Percentiles rank a stretch among this genome's conserved stretches.
Evolutionary conservation across 169 alveolate species (phyloP).

Genomic region (Eimeria zaria): DNA sequence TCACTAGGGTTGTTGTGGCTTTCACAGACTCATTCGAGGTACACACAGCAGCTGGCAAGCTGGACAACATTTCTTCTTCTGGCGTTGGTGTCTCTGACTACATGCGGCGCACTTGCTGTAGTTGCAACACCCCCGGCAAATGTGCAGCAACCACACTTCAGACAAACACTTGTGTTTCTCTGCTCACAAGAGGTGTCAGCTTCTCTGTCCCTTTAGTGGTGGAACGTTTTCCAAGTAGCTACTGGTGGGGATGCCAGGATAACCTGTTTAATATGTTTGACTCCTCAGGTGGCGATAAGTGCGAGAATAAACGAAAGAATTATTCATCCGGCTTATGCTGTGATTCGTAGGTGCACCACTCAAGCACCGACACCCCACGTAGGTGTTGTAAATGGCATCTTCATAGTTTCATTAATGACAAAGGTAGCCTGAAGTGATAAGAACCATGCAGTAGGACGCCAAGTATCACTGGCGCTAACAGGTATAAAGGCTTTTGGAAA

Average conservation of each 20-base stretch:
- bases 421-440: neutral
- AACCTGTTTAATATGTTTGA: neutral
- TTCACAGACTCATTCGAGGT: neutral
- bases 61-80: neutral
- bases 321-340: neutral
- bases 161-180: too few relatives aligned
- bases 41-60: neutral
- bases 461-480: neutral
- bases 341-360: neutral
- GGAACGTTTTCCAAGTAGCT: neutral
- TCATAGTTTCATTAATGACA: neutral
- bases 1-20: neutral
- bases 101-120: neutral
- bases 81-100: neutral
- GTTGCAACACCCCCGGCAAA: neutral
- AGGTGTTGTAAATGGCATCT: neutral
- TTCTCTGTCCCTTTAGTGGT: neutral
- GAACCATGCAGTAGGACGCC: neutral
- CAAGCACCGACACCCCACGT: too few relatives aligned
- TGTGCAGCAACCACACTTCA: neutral
- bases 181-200: neutral
- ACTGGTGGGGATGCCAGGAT: neutral
- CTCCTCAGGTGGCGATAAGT: neutral
- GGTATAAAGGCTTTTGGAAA: neutral
- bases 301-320: neutral